Percentiles rank a stretch among this genome's conserved stretches.
phyloP scores from a whole-genome alignment of 306 rosid genomes.

The Carpinus fangiana region DNA sequence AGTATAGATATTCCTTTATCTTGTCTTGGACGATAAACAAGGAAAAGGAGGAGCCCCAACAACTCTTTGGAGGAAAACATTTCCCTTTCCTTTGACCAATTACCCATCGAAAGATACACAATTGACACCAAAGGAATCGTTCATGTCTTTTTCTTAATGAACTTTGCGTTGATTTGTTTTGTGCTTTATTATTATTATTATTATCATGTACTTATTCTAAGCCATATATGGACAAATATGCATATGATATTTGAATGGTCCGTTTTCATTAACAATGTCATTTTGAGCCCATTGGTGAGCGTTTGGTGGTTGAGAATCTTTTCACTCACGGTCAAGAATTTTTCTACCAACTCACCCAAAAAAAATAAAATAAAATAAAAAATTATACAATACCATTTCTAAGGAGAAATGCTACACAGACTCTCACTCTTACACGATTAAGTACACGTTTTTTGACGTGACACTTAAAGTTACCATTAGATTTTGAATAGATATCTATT shows the following conservation, averaged over 20 bases:
- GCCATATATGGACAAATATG: not conserved
- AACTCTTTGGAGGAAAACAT: slow-evolving; percentile 1
- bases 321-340: too few species aligned
- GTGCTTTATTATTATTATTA: not conserved
- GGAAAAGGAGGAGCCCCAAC: slow-evolving; percentile 5
- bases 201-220: too few species aligned
- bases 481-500: too few species aligned
- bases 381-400: too few species aligned
- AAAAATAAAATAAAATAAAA: too few species aligned
- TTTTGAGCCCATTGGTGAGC: not conserved
- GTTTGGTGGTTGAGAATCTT: not conserved
- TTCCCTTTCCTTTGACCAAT: slow-evolving; percentile 16
- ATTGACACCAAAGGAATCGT: not conserved
- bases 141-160: not conserved
- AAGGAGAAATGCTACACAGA: too few species aligned
- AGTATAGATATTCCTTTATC: not conserved
- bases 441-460: too few species aligned
- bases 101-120: not conserved
- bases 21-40: not conserved
- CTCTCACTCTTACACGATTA: too few species aligned
- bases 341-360: too few species aligned
- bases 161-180: not conserved
- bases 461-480: too few species aligned
- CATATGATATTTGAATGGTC: not conserved
- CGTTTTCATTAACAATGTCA: not conserved